Base-by-base conservation (phyloP, 2,329 filamentous ascomycete species). In the Penicillium hordei region DNA sequence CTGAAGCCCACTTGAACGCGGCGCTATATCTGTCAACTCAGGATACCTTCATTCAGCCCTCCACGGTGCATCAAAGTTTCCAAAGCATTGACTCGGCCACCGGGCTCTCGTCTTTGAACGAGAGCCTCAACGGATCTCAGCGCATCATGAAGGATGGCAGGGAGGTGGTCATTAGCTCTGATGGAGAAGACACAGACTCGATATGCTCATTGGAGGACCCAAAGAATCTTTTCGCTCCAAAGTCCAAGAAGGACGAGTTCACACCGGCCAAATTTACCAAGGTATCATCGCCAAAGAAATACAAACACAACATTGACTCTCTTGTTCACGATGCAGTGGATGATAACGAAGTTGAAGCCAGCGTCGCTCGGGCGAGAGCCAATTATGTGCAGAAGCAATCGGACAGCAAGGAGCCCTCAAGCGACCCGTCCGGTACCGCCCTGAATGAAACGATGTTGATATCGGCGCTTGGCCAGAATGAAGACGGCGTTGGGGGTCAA, bases 111-210 rank as follows among this genome's bases (percentile, higher is more conserved):
- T 66, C 64, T 33, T 38, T 66, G 4, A 65, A 57, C 27, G 56
- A 58, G 38, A 70, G 67, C 52, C 66, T 68, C 39, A 63, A 57
- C 40, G 68, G 66, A 48, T 76, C 79, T 58, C 78, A 84, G 70
- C 78, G 85, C 65, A 74, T 84, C 13, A 76, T 88, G 55, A 89
- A 78, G 57, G 76, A 82, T 65, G 83, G 83, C 3, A 70, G 79
- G 52, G 73, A 80, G 55, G 70, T 81, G 3, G 78, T 93, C 40
- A 81, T 81, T 45, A 87, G 84, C 53, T 92, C 90, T 0, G 90
- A 93, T 67, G 88, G 89, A 10, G 88, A 89, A n/a, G 83, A 83
- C 19, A 82, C 81, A 29, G 81, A 83, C 48, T 88, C 87, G 0
- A 78, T 83, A 57, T 78, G 75, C 51, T 82, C 80, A 1, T 67